These are phyloP conservation scores for Nepenthes alata DNA, from an alignment of 179 eudicot genomes.

Conservation along the genomic window DNA sequence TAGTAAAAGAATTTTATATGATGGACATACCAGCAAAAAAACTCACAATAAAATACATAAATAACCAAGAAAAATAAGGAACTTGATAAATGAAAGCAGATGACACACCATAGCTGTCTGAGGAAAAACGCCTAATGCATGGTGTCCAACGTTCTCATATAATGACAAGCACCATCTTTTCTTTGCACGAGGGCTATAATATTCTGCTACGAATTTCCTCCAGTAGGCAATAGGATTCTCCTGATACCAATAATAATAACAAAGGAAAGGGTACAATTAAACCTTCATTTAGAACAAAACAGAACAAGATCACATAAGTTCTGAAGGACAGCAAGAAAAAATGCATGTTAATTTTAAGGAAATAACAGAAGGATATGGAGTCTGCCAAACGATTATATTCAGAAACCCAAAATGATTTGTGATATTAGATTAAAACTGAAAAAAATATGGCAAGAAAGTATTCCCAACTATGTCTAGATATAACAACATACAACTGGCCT, in stretches of 20 bases:
- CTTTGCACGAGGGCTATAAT: slow-evolving; percentile 86
- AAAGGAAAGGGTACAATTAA: neutral
- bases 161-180: slow-evolving; percentile 93
- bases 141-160: slow-evolving; percentile 79
- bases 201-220: slow-evolving; percentile 87
- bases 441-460: too few relatives aligned
- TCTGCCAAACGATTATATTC: too few relatives aligned
- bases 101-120: slow-evolving; percentile 74
- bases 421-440: too few relatives aligned
- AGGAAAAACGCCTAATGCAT: slow-evolving; percentile 80
- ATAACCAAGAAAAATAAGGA: neutral
- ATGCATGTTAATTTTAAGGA: too few relatives aligned
- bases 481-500: slow-evolving; percentile 57
- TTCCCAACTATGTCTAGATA: neutral
- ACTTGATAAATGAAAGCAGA: neutral
- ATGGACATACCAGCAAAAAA: neutral
- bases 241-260: slow-evolving; percentile 19
- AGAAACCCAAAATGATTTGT: too few relatives aligned
- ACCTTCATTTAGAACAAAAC: too few relatives aligned
- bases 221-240: slow-evolving; percentile 82
- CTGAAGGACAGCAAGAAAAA: too few relatives aligned
- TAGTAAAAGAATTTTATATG: too few relatives aligned
- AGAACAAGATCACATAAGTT: too few relatives aligned
- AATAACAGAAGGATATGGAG: too few relatives aligned
- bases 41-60: neutral